These are phyloP conservation scores for Calonectria fujianensis DNA, from an alignment of 2,329 filamentous ascomycete species.

Conservation along the genomic window DNA sequence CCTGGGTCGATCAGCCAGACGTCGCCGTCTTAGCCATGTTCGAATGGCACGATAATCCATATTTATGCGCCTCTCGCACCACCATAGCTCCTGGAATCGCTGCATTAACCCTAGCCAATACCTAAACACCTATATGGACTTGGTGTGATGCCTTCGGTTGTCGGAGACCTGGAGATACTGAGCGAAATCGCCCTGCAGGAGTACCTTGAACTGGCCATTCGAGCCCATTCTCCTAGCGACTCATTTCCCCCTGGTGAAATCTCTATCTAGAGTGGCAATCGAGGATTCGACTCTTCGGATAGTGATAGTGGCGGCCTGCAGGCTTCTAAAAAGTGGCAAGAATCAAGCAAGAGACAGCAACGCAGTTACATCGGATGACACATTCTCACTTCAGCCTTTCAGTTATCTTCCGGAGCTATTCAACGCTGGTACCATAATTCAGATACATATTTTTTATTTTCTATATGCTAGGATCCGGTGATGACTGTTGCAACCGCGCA, in stretches of 20 bases:
- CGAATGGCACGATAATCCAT: constrained; percentile 28
- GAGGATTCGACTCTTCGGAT: too few species aligned
- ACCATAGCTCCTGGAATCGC: constrained; percentile 33
- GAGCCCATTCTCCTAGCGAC: not conserved
- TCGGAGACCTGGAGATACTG: constrained; percentile 1
- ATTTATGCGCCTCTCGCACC: constrained; percentile 28
- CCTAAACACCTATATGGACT: constrained; percentile 36
- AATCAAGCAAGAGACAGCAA: not conserved
- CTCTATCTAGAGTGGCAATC: not conserved
- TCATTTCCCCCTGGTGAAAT: not conserved
- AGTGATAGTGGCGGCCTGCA: not conserved
- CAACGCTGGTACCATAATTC: not conserved
- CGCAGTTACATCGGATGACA: not conserved
- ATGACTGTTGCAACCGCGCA: not conserved
- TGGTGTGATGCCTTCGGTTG: not conserved
- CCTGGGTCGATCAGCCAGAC: constrained; percentile 18
- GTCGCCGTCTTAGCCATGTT: constrained; percentile 12
- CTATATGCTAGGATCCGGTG: not conserved
- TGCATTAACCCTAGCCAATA: constrained; percentile 37
- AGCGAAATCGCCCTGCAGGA: constrained; percentile 30
- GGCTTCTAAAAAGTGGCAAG: not conserved
- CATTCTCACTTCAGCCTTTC: not conserved
- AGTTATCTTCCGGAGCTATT: not conserved
- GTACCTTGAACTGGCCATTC: constrained; percentile 17
- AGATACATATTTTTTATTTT: too few species aligned